These are phyloP conservation scores for Yarrowia keelungensis DNA, from an alignment of 805 yeast genomes.

Conservation along the genomic window DNA sequence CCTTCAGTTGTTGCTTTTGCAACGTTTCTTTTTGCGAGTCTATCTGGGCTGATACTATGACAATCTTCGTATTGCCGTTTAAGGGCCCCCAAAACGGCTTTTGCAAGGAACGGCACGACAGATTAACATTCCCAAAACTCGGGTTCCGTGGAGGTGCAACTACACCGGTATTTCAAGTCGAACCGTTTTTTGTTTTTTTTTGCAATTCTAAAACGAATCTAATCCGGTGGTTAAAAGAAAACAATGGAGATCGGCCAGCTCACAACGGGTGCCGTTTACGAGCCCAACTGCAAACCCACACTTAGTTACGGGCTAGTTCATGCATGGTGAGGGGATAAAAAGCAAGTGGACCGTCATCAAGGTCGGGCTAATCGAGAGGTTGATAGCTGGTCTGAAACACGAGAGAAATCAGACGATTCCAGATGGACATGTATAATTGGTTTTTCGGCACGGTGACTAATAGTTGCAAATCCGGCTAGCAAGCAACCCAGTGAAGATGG, in stretches of 20 bases:
- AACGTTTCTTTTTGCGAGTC: constrained; percentile 1
- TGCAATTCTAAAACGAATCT: not conserved
- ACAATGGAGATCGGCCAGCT: not conserved
- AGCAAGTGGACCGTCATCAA: not conserved
- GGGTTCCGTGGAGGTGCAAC: not conserved
- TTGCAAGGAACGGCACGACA: not conserved
- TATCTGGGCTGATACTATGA: not conserved
- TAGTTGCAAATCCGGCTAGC: not conserved
- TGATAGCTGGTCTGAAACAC: not conserved
- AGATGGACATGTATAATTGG: not conserved
- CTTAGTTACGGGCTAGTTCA: not conserved
- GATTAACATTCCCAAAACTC: not conserved
- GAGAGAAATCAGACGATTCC: not conserved
- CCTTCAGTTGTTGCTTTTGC: not conserved
- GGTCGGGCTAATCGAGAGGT: not conserved
- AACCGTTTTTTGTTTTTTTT: too few species aligned
- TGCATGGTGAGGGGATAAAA: constrained; percentile 3
- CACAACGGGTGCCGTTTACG: constrained; percentile 5
- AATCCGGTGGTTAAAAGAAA: not conserved
- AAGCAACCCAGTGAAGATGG: too few species aligned
- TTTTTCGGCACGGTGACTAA: not conserved
- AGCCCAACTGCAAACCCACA: not conserved
- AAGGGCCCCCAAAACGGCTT: constrained; percentile 17
- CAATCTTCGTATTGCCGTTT: not conserved
- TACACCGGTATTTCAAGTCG: too few species aligned